Conservation (phyloP, 1,284 basidiomycete genomes). For the Ceratobasidium sp. region DNA sequence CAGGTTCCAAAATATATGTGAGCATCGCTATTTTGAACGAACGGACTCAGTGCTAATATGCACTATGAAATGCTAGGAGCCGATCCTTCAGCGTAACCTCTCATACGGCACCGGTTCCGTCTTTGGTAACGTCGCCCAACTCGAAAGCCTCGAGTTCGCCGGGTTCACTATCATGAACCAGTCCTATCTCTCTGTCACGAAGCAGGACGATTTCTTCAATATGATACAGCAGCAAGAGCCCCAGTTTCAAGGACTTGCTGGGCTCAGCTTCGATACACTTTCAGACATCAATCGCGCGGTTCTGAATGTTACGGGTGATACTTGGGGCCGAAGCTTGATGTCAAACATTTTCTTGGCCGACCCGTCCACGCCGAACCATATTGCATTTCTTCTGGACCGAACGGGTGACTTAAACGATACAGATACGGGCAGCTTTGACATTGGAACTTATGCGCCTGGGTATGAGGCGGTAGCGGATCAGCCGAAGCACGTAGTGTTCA, state of each 20-base stretch:
- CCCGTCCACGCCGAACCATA: conserved; percentile 37
- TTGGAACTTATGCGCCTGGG: conserved; percentile 36
- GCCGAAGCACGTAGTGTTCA: conserved; percentile 20
- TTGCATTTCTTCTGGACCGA: conserved; percentile 41
- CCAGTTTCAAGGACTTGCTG: conserved; percentile 31
- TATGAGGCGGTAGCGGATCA: conserved; percentile 22
- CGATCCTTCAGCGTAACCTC: conserved; percentile 12
- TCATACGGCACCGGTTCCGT: conserved; percentile 33
- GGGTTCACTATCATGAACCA: conserved; percentile 41
- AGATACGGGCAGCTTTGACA: conserved; percentile 33
- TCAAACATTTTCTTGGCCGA: conserved; percentile 33
- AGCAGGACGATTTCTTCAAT: conserved; percentile 1
- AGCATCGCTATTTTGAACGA: not conserved
- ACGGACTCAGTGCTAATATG: not conserved
- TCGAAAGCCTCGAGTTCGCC: conserved; percentile 16
- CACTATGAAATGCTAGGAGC: not conserved
- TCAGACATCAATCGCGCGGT: conserved; percentile 16
- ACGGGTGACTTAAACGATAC: conserved; percentile 38
- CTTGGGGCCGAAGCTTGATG: conserved; percentile 40
- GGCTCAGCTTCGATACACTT: conserved; percentile 35
- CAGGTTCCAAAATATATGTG: conserved; percentile 12
- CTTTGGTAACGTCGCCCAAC: conserved; percentile 28
- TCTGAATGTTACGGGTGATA: not conserved
- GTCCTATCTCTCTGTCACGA: conserved; percentile 16
- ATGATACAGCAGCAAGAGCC: not conserved